Evolutionary conservation across 164 flowering plant species (phyloP).

Genomic region (Vitis rotundifolia): DNA sequence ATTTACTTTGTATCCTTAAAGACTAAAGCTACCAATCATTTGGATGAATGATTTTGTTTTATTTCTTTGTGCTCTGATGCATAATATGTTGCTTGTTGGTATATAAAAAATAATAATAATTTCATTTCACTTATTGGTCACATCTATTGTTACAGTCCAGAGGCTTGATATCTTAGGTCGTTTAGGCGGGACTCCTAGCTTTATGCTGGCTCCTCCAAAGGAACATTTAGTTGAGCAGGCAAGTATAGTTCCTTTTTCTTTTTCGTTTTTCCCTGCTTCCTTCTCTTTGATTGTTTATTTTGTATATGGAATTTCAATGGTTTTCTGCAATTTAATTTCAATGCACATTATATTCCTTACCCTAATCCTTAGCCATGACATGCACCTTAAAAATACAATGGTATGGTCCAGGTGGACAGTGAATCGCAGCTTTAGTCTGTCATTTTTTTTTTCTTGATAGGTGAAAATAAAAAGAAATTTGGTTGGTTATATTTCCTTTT

Average conservation of each 20-base stretch:
- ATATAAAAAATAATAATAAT: too few species aligned
- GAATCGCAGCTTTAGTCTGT: too few species aligned
- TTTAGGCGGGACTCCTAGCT: conserved; percentile 42
- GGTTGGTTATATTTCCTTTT: too few species aligned
- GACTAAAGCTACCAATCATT: too few species aligned
- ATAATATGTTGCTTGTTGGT: too few species aligned
- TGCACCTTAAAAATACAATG: background rate
- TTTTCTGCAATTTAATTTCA: background rate
- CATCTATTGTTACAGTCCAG: conserved; percentile 45
- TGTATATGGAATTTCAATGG: background rate
- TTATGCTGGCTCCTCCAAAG: conserved; percentile 61
- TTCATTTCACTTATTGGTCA: background rate
- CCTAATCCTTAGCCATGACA: background rate
- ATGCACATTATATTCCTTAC: background rate
- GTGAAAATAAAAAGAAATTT: too few species aligned
- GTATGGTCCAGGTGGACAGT: too few species aligned
- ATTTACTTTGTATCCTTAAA: too few species aligned
- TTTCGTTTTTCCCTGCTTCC: background rate
- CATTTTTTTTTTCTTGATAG: too few species aligned
- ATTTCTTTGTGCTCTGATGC: too few species aligned
- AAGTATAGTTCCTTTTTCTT: conserved; percentile 18
- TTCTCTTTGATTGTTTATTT: background rate
- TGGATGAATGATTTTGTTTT: too few species aligned
- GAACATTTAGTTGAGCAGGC: conserved; percentile 82
- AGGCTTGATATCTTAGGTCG: conserved; percentile 37